These are phyloP conservation scores for Nicotiana noctiflora DNA, from an alignment of 257 asterid genomes.

Conservation along the genomic window DNA sequence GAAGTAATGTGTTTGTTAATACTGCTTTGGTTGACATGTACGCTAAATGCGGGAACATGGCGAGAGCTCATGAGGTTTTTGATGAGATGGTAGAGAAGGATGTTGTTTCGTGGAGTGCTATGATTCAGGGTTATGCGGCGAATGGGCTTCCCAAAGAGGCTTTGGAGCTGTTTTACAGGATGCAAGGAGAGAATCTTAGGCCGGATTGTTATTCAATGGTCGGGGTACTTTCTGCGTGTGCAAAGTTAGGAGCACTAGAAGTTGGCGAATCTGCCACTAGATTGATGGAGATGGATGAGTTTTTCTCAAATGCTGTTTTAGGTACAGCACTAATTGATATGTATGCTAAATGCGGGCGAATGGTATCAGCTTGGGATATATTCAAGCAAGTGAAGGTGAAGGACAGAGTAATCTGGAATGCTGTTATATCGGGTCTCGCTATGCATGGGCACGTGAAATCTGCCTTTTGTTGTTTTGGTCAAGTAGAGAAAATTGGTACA, in stretches of 20 bases:
- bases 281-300: constrained; percentile 26
- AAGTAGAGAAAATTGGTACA: constrained; percentile 27
- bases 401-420: constrained; percentile 39
- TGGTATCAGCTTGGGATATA: constrained; percentile 31
- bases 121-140: constrained; percentile 42
- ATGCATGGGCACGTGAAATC: constrained; percentile 38
- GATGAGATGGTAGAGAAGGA: constrained; percentile 38
- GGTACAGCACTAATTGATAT: constrained; percentile 43
- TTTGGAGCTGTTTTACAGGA: constrained; percentile 27
- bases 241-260: constrained; percentile 36
- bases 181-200: constrained; percentile 17
- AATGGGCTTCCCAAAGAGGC: constrained; percentile 41
- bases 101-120: constrained; percentile 43
- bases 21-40: constrained; percentile 41
- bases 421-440: constrained; percentile 35
- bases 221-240: constrained; percentile 50
- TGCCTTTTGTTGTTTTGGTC: constrained; percentile 34
- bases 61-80: constrained; percentile 31
- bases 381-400: constrained; percentile 27
- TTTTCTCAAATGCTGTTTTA: constrained; percentile 29
- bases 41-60: constrained; percentile 36
- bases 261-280: constrained; percentile 38
- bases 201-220: constrained; percentile 41
- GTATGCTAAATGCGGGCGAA: constrained; percentile 38
- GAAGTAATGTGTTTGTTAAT: constrained; percentile 33